Evolutionary conservation across 345 rosid genomes (phyloP), one percentile per base, ranked within the genome.

Genomic region (Raphanus raphanistrum): DNA sequence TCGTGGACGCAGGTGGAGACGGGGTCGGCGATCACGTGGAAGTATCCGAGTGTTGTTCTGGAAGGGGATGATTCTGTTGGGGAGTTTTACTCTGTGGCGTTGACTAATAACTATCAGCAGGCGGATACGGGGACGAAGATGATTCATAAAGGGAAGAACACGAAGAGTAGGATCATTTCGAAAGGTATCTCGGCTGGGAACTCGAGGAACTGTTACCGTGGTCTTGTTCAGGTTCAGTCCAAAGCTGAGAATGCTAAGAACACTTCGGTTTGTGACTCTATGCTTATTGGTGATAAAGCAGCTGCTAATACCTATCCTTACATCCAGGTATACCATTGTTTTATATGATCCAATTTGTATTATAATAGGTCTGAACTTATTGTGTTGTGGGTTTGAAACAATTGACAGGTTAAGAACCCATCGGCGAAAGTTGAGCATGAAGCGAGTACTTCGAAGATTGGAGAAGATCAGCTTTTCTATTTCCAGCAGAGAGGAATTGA

Each of bases 1-100:
- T 94, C 98, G 0, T 94, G 98, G 98, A 95, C 99, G 41, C 98
- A 92, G 81, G 98, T 92, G 79, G 99, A 95, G 0, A 94, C 98
- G 0, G 98, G 98, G 10, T 94, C 98, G 1, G 98, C 97, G 0
- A 90, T 94, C 27, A 94, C 98, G 45, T 94, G 98, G 98, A 94
- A 94, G 85, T 90, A 94, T 72, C 98, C 98, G 0, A 89, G 98
- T 74, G 98, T 94, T 69, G 82, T 94, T 83, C 61, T 94, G 82
- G 98, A 94, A 81, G 98, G 98, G 0, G 89, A 92, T 84, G 87
- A 89, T 71, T 82, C 95, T 0, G 96, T 94, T 48, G 98, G 98
- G 0, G 88, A 95, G 86, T 92, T 95, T 69, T 94, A 94, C 80
- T 94, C 98, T 11, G 98, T 94, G 31, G 98, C 98, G 1, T 82